Percentiles rank a stretch among this genome's conserved stretches.
These are phyloP conservation scores for Talaromyces sp. DNA, from an alignment of 2,329 filamentous ascomycete species.

Conservation along the genomic window DNA sequence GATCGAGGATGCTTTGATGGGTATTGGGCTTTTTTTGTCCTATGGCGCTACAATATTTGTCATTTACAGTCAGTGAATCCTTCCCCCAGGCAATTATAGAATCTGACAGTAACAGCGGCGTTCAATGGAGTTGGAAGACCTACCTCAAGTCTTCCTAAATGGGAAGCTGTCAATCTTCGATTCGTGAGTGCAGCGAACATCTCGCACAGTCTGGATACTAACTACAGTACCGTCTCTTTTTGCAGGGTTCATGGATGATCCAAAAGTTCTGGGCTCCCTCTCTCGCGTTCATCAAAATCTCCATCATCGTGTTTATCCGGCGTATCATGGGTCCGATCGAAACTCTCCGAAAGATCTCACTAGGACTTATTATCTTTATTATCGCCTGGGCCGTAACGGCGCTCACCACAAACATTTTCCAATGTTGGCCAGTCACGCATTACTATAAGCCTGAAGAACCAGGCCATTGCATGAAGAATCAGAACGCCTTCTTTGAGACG, in stretches of 20 bases:
- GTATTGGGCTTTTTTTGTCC: not conserved
- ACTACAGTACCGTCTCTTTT: not conserved
- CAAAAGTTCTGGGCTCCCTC: constrained; percentile 1
- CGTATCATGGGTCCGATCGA: not conserved
- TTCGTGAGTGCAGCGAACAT: not conserved
- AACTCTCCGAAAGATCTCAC: not conserved
- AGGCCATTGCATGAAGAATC: not conserved
- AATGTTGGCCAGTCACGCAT: constrained; percentile 3
- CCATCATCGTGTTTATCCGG: not conserved
- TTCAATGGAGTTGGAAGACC: not conserved
- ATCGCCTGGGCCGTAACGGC: constrained; percentile 1
- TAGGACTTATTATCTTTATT: not conserved
- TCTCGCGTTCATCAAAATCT: not conserved
- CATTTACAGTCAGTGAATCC: not conserved
- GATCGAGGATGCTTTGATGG: not conserved
- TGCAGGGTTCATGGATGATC: not conserved
- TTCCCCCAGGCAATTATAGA: not conserved
- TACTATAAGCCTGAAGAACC: not conserved
- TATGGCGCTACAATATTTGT: constrained; percentile 5
- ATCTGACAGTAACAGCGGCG: not conserved
- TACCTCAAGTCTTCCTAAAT: not conserved
- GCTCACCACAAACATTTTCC: not conserved
- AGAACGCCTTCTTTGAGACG: constrained; percentile 1
- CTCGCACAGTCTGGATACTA: not conserved
- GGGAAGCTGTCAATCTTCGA: not conserved